Percentiles rank a stretch among this genome's conserved stretches.
phyloP scores from a whole-genome alignment of 1,139 yeast genomes.

The Yamadazyma trypodendri region DNA sequence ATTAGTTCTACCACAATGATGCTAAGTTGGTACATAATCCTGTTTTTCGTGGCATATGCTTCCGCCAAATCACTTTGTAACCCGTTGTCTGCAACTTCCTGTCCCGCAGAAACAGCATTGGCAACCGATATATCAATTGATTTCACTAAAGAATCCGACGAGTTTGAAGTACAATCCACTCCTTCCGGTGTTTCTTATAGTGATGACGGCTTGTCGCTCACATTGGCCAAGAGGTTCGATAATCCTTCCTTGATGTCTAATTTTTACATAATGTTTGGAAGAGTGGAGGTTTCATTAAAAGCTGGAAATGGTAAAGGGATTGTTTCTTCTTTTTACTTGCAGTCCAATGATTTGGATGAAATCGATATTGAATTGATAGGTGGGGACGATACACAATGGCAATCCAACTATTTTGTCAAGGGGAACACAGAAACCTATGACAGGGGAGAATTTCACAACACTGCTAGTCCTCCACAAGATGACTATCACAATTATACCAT shows the following conservation, averaged over 20 bases:
- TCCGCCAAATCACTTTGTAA: conserved; percentile 22
- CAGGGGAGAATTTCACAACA: conserved; percentile 65
- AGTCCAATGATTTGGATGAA: conserved; percentile 80
- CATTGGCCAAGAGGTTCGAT: conserved; percentile 57
- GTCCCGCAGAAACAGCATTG: conserved; percentile 50
- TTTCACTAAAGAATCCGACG: conserved; percentile 39
- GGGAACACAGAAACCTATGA: conserved; percentile 71
- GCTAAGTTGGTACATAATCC: neutral
- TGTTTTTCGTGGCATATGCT: neutral
- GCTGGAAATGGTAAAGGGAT: conserved; percentile 74
- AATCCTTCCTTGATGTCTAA: conserved; percentile 70
- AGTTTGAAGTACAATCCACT: conserved; percentile 23
- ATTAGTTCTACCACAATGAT: neutral
- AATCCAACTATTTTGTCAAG: conserved; percentile 74
- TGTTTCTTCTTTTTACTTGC: conserved; percentile 71
- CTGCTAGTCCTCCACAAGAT: conserved; percentile 43
- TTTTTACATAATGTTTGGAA: conserved; percentile 81
- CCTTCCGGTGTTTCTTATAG: conserved; percentile 23
- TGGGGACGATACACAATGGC: conserved; percentile 65
- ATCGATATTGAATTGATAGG: conserved; percentile 81
- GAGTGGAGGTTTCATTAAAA: conserved; percentile 62
- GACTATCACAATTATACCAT: conserved; percentile 33
- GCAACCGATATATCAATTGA: conserved; percentile 48
- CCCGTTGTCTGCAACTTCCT: conserved; percentile 24
- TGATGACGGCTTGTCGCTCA: conserved; percentile 54